Percentiles rank a stretch among this genome's conserved stretches.
Conservation (phyloP, 2,329 filamentous ascomycete species). For the Trichoderma sp. region DNA sequence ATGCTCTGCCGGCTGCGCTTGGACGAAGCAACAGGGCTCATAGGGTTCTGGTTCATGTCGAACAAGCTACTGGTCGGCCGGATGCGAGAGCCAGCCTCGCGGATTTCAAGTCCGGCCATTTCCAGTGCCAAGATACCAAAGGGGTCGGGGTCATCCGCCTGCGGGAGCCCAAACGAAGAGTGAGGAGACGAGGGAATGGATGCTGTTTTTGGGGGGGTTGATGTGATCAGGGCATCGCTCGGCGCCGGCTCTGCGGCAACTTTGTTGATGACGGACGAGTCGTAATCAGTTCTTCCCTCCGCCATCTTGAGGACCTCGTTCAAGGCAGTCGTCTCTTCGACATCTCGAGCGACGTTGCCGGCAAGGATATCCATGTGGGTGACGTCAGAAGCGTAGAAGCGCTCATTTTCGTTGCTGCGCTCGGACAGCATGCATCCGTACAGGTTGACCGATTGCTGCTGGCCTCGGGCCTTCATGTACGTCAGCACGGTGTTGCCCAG, state of each 20-base stretch:
- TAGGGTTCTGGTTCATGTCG: constrained; percentile 75
- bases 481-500: constrained; percentile 58
- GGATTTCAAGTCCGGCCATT: constrained; percentile 83
- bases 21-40: constrained; percentile 66
- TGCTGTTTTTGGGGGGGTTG: constrained; percentile 35
- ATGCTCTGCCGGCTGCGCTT: constrained; percentile 66
- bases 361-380: constrained; percentile 59
- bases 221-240: constrained; percentile 66
- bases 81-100: constrained; percentile 74
- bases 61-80: constrained; percentile 78
- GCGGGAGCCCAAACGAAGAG: constrained; percentile 74
- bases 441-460: constrained; percentile 56
- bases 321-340: constrained; percentile 60
- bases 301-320: constrained; percentile 86
- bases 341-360: constrained; percentile 56
- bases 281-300: constrained; percentile 77
- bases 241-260: constrained; percentile 70
- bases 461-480: constrained; percentile 61
- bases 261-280: constrained; percentile 65
- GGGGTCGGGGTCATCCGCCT: constrained; percentile 81
- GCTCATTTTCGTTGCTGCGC: constrained; percentile 60
- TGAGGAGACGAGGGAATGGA: constrained; percentile 42
- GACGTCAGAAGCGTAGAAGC: constrained; percentile 55
- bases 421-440: constrained; percentile 60
- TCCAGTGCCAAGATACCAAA: constrained; percentile 91